phyloP scores from a whole-genome alignment of 1,284 basidiomycete genomes.

The Mixia osmundae region DNA sequence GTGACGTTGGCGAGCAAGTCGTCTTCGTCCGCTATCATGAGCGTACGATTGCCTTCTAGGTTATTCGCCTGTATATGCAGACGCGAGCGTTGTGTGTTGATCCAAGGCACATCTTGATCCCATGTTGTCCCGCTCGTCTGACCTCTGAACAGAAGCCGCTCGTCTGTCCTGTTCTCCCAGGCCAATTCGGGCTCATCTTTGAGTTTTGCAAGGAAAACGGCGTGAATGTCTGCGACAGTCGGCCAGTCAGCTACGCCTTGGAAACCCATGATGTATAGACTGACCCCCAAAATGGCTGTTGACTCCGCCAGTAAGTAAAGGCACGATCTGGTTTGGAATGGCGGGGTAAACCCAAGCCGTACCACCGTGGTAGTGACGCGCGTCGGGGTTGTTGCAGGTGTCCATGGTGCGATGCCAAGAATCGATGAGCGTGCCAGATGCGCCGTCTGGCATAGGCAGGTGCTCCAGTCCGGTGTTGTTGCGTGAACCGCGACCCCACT shows the following conservation, averaged over 20 bases:
- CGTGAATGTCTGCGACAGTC: conserved; percentile 14
- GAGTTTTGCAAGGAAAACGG: conserved; percentile 16
- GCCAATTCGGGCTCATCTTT: conserved; percentile 19
- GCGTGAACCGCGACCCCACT: conserved; percentile 11
- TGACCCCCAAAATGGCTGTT: conserved; percentile 8
- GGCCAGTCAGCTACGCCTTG: not conserved
- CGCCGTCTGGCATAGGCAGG: conserved; percentile 5
- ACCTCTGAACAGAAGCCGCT: conserved; percentile 25
- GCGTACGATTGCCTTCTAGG: conserved; percentile 8
- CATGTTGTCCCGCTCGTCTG: conserved; percentile 25
- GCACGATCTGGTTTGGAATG: conserved; percentile 15
- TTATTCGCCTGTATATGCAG: conserved; percentile 17
- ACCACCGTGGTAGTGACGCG: conserved; percentile 16
- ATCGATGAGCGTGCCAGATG: conserved; percentile 12
- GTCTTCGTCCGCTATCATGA: conserved; percentile 10
- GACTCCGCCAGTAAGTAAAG: conserved; percentile 17
- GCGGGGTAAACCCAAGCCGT: conserved; percentile 17
- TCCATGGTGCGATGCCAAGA: conserved; percentile 14
- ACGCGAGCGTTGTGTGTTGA: conserved; percentile 24
- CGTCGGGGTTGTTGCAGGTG: conserved; percentile 17
- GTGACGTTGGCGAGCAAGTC: conserved; percentile 8
- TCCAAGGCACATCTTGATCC: conserved; percentile 23
- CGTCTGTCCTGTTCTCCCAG: conserved; percentile 24
- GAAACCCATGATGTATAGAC: not conserved
- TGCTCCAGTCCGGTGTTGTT: conserved; percentile 14